Evolutionary conservation across 2,329 filamentous ascomycete species (phyloP), one percentile per base, ranked within the genome.

Genomic region (Diaporthe longicolla): DNA sequence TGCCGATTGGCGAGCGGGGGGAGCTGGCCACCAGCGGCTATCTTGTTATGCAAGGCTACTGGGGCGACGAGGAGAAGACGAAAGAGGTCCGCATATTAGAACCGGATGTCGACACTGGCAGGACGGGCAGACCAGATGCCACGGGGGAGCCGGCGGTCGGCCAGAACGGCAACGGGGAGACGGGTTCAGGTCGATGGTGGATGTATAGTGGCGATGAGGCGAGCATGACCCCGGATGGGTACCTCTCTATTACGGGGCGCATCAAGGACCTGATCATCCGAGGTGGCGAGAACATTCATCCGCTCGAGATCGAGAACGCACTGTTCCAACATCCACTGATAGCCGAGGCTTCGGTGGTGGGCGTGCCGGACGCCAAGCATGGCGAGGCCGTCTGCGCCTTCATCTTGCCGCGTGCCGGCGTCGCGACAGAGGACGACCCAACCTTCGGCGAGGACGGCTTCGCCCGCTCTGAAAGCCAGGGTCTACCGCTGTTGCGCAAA

Each of bases 201-300:
- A 97, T 98, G 93, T 88, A 93, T 83, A 97, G 93, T 0, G 97
- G 97, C 26, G 97, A 99, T 80, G 96, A 98, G 85, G 97, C 95
- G 2, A 85, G 87, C 70, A 97, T 98, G 89, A 94, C 97, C 75
- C 87, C 84, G 6, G 88, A 95, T 37, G 97, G 96, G 2, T 98
- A 95, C 81, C 90, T 98, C 2, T 89, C 90, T 78, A 98, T 98
- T 80, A 98, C 95, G 0, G 95, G 95, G 4, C 89, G 95, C 21
- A 96, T 98, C 80, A 98, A 98, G 83, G 97, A 99, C 81, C 84
- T 98, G 71, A 98, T 99, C 78, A 98, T 98, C 81, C 90, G 95
- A 35, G 96, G 94, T 37, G 97, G 97, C 32, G 97, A 98, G 82
- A 99, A 99, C 81, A 98, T 98, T 72, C 94, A 98, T 82, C 97